A percentile compares a stretch with the other conserved stretches of the same genome.
phyloP scores from a whole-genome alignment of 345 rosid species.

The Linum trigynum region DNA sequence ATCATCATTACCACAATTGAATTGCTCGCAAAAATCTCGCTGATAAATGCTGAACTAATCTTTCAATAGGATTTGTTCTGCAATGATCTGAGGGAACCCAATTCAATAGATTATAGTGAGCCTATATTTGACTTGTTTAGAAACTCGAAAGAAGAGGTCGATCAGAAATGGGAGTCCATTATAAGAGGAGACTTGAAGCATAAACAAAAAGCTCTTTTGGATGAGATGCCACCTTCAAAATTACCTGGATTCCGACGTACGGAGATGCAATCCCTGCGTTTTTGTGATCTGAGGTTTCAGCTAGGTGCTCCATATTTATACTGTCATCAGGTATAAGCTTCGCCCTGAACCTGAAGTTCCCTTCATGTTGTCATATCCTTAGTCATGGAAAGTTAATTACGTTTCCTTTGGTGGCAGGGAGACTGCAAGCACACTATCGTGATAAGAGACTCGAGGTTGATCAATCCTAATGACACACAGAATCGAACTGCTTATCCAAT shows the following conservation, averaged over 20 bases:
- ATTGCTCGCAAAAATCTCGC: background rate
- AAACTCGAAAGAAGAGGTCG: slow-evolving; percentile 60
- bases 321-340: slow-evolving; percentile 64
- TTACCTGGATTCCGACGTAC: slow-evolving; percentile 47
- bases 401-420: slow-evolving; percentile 34
- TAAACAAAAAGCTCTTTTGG: slow-evolving; percentile 46
- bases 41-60: slow-evolving; percentile 7
- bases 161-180: slow-evolving; percentile 58
- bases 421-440: slow-evolving; percentile 77
- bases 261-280: slow-evolving; percentile 51
- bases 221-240: slow-evolving; percentile 24
- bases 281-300: slow-evolving; percentile 61
- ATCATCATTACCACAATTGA: background rate
- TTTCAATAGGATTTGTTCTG: slow-evolving; percentile 46
- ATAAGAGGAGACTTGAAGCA: slow-evolving; percentile 43
- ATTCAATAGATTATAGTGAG: slow-evolving; percentile 53
- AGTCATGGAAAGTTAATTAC: background rate
- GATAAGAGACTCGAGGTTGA: slow-evolving; percentile 73
- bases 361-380: background rate
- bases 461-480: slow-evolving; percentile 61
- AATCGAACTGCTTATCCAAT: slow-evolving; percentile 63
- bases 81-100: slow-evolving; percentile 68
- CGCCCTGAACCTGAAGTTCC: background rate
- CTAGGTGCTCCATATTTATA: slow-evolving; percentile 80
- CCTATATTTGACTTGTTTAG: slow-evolving; percentile 68